A percentile compares a stretch with the other conserved stretches of the same genome.
Conservation (phyloP, 2,329 filamentous ascomycete genomes). For the Leptosphaerulina australis region DNA sequence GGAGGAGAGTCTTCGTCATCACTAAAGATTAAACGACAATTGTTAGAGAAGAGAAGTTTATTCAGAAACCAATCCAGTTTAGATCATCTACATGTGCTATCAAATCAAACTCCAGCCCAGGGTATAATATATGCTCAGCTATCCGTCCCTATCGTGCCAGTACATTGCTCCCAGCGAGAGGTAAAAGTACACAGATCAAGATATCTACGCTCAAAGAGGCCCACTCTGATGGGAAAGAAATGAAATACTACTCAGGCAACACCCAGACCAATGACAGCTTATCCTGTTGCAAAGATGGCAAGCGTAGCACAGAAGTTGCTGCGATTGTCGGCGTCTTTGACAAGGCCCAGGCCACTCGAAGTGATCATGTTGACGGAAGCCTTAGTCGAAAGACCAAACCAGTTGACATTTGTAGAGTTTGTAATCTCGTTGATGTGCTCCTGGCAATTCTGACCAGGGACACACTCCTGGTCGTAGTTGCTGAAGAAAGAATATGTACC, state of each 20-base stretch:
- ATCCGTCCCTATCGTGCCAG: slow-evolving; percentile 7
- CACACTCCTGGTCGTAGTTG: slow-evolving; percentile 60
- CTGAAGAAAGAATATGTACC: slow-evolving; percentile 66
- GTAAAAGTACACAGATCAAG: slow-evolving; percentile 7
- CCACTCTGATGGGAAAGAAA: slow-evolving; percentile 23
- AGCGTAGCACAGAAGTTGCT: slow-evolving; percentile 58
- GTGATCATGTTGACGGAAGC: slow-evolving; percentile 58
- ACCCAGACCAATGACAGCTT: slow-evolving; percentile 8
- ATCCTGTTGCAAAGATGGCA: slow-evolving; percentile 43
- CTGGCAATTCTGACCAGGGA: slow-evolving; percentile 58
- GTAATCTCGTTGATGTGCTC: slow-evolving; percentile 56
- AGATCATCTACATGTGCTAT: slow-evolving; percentile 8
- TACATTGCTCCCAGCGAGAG: slow-evolving; percentile 3
- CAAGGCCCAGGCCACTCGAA: slow-evolving; percentile 43
- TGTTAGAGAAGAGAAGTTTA: not conserved
- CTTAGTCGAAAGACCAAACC: slow-evolving; percentile 57
- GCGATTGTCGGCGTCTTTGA: slow-evolving; percentile 53
- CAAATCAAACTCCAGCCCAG: slow-evolving; percentile 16
- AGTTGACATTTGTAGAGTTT: slow-evolving; percentile 51
- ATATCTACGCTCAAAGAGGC: slow-evolving; percentile 7
- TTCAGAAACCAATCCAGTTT: slow-evolving; percentile 15
- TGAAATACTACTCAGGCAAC: slow-evolving; percentile 31
- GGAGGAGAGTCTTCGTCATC: not conserved
- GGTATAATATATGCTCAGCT: slow-evolving; percentile 20
- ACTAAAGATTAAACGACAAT: not conserved